Base-by-base conservation (phyloP, 1,284 basidiomycete species). In the Spongispora temasekensis region DNA sequence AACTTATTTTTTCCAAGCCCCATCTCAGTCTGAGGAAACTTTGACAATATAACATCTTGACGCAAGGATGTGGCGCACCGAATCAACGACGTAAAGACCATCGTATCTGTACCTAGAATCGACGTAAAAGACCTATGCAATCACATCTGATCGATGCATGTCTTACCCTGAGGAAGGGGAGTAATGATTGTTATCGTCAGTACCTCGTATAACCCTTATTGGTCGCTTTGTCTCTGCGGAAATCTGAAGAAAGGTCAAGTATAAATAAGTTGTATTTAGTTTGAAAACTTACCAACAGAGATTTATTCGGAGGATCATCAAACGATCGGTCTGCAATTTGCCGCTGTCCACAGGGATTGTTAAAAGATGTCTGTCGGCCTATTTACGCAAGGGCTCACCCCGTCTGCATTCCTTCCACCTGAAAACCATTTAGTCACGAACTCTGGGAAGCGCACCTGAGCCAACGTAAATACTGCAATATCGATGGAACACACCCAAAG, bases 21-120 rank as follows among this genome's bases (percentile, higher is more conserved):
- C n/a, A n/a, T n/a, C n/a, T n/a, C n/a, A n/a, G n/a, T n/a, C n/a
- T n/a, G n/a, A n/a, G n/a, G n/a, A n/a, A n/a, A n/a, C n/a, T n/a
- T n/a, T n/a, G n/a, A n/a, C n/a, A n/a, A n/a, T n/a, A 4, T 30
- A 21, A 30, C 25, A 8, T 2, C 5, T 0, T 9, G 48, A 55
- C 3, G 17, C 19, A 58, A 55, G 37, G 5, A 51, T 34, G 30
- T 3, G 12, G 61, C 61, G 34, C 19, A 73, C 71, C 1, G 56
- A 61, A 32, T 74, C 73, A 0, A 82, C 79, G 17, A 66, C 58
- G 59, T 82, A 82, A 28, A 82, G 71, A 0, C 80, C 80, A 57
- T 82, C 80, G 55, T 82, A 82, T 32, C 81, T 78, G 60, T 75
- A 82, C 42, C 79, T 80, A 21, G 23, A 30, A 52, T 9, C 7